Evolutionary conservation across 2,329 filamentous ascomycete genomes (phyloP).

Genomic region (Penicillium sp.): DNA sequence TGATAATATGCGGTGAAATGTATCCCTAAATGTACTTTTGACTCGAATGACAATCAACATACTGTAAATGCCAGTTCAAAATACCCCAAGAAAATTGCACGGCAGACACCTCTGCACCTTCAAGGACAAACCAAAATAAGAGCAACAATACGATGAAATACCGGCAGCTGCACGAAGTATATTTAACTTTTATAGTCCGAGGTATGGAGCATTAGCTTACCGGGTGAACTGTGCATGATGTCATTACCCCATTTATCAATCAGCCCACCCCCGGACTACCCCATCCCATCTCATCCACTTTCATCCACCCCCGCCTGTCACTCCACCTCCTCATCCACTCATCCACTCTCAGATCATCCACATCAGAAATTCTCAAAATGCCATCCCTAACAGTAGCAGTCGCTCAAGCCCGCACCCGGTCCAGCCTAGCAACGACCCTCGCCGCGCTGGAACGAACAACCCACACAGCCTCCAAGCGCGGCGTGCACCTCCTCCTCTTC

Average conservation of each 20-base stretch:
- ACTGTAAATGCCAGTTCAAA: no score
- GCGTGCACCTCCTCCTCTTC: constrained; percentile 76
- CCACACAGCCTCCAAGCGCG: constrained; percentile 62
- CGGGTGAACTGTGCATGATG: not conserved
- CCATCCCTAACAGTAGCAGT: constrained; percentile 47
- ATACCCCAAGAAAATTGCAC: no score
- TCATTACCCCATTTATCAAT: not conserved
- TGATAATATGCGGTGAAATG: no score
- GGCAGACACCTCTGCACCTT: no score
- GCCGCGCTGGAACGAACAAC: constrained; percentile 67
- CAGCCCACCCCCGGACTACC: not conserved
- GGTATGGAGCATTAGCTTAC: not conserved
- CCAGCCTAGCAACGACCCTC: constrained; percentile 63
- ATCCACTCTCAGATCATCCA: not conserved
- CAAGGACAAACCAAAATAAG: no score
- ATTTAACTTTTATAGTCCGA: not conserved
- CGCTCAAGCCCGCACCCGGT: constrained; percentile 52
- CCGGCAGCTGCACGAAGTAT: not conserved
- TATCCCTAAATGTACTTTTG: no score
- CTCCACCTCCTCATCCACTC: not conserved
- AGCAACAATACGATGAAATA: no score
- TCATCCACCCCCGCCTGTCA: not conserved
- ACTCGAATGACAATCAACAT: no score
- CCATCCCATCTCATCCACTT: not conserved
- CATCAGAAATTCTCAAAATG: constrained; percentile 12